Conservation (phyloP, 2,329 filamentous ascomycete species). For the Endoconidiophora polonica region DNA sequence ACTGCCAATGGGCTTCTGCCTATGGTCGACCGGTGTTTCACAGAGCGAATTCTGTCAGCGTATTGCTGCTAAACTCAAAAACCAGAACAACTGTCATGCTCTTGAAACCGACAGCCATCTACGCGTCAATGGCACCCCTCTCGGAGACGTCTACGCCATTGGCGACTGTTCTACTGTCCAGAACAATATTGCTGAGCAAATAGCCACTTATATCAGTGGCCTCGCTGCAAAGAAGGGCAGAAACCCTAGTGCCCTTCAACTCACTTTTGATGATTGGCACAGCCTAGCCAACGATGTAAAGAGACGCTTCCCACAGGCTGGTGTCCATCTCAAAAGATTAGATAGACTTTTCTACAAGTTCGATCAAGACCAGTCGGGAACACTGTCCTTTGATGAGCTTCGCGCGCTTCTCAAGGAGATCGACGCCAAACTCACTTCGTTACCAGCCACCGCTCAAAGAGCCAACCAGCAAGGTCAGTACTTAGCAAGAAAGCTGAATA, state of each 20-base stretch:
- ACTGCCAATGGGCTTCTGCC: constrained; percentile 84
- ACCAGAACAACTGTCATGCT: constrained; percentile 76
- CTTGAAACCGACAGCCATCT: constrained; percentile 91
- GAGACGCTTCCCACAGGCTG: constrained; percentile 79
- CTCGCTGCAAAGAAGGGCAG: constrained; percentile 84
- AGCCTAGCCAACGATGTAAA: constrained; percentile 68
- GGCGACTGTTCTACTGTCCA: constrained; percentile 94
- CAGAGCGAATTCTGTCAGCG: constrained; percentile 67
- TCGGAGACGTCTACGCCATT: constrained; percentile 92
- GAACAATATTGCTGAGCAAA: constrained; percentile 87
- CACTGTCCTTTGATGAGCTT: constrained; percentile 85
- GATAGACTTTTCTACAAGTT: constrained; percentile 86
- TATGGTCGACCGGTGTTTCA: constrained; percentile 93
- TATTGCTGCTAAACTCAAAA: constrained; percentile 58
- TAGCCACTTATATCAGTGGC: constrained; percentile 75
- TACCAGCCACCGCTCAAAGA: constrained; percentile 89
- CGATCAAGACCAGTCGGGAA: constrained; percentile 83
- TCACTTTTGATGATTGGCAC: constrained; percentile 81
- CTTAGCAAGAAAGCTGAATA: constrained; percentile 85
- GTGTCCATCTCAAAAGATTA: constrained; percentile 70
- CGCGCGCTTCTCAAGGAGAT: constrained; percentile 79
- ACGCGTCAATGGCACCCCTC: constrained; percentile 68
- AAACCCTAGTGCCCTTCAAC: constrained; percentile 72
- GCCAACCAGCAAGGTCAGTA: constrained; percentile 94
- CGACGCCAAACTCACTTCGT: constrained; percentile 81